Conservation (phyloP, 306 rosid species). For the Sindora glabra region DNA sequence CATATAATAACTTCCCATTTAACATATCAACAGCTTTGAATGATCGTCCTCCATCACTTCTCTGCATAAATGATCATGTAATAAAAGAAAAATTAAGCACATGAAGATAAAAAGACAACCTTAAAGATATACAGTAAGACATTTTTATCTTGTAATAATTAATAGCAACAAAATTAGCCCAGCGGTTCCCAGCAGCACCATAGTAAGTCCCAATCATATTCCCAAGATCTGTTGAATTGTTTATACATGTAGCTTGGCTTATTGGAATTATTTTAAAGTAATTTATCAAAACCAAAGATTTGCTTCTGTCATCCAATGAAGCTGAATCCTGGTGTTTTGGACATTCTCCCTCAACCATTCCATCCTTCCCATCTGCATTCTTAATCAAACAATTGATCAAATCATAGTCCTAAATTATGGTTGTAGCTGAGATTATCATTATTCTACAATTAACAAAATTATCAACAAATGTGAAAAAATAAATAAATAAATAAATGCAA, state of each 20-base stretch:
- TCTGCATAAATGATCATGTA: slow-evolving; percentile 12
- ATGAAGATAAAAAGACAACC: not conserved
- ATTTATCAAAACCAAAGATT: slow-evolving; percentile 31
- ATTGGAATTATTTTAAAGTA: slow-evolving; percentile 25
- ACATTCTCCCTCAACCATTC: slow-evolving; percentile 28
- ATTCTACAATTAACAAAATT: too few relatives aligned
- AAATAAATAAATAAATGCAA: too few relatives aligned
- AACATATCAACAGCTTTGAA: slow-evolving; percentile 32
- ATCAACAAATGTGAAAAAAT: too few relatives aligned
- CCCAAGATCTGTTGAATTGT: slow-evolving; percentile 23
- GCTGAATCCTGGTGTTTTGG: slow-evolving; percentile 19
- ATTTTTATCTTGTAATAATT: slow-evolving; percentile 32
- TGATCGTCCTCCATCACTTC: slow-evolving; percentile 40
- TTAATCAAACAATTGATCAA: too few relatives aligned
- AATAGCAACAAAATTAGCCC: slow-evolving; percentile 42
- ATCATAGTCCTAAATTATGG: too few relatives aligned
- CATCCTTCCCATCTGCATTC: slow-evolving; percentile 27
- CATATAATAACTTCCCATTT: slow-evolving; percentile 28
- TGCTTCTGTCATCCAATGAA: slow-evolving; percentile 21
- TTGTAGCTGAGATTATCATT: too few relatives aligned
- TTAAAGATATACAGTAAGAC: not conserved
- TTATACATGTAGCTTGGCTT: slow-evolving; percentile 6
- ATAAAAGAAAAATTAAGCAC: not conserved
- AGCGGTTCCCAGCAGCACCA: slow-evolving; percentile 18
- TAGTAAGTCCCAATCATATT: slow-evolving; percentile 25